phyloP scores from a whole-genome alignment of 129 eudicot genomes.

The Escallonia herrerae region DNA sequence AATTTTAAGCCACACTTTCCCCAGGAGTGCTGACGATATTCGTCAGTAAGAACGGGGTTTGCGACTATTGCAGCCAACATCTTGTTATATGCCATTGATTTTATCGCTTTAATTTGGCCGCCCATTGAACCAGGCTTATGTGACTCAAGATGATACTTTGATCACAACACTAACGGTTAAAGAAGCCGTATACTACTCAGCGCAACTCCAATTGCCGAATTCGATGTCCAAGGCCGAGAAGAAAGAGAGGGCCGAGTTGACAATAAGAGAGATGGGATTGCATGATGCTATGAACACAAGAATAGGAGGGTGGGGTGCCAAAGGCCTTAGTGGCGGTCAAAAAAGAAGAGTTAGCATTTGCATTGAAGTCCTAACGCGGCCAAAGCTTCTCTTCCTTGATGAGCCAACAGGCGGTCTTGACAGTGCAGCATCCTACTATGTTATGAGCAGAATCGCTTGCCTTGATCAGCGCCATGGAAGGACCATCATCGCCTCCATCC shows the following conservation, averaged over 20 bases:
- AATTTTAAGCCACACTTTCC: neutral
- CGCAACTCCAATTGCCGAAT: slow-evolving; percentile 30
- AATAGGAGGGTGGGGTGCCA: slow-evolving; percentile 29
- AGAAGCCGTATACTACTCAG: slow-evolving; percentile 39
- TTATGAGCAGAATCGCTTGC: slow-evolving; percentile 27
- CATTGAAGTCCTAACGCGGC: slow-evolving; percentile 37
- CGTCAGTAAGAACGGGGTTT: too few relatives aligned
- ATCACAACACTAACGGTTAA: slow-evolving; percentile 22
- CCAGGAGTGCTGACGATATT: too few relatives aligned
- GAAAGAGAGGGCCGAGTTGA: slow-evolving; percentile 16
- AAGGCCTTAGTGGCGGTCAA: slow-evolving; percentile 43
- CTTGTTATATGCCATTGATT: too few relatives aligned
- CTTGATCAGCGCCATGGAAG: slow-evolving; percentile 9
- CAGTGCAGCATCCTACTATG: slow-evolving; percentile 44
- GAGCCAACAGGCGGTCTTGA: slow-evolving; percentile 55
- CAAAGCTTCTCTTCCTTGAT: slow-evolving; percentile 35
- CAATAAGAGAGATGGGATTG: slow-evolving; percentile 32
- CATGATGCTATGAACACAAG: slow-evolving; percentile 27
- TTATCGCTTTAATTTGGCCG: neutral
- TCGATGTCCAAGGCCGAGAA: slow-evolving; percentile 28
- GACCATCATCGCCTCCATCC: slow-evolving; percentile 34
- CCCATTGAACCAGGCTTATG: slow-evolving; percentile 22
- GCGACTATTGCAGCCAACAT: neutral
- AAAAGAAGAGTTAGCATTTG: slow-evolving; percentile 44
- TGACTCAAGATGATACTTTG: slow-evolving; percentile 30